Percentiles rank a stretch among this genome's conserved stretches.
Conservation (phyloP, 169 alveolate species). For the Eimeria praecox region DNA sequence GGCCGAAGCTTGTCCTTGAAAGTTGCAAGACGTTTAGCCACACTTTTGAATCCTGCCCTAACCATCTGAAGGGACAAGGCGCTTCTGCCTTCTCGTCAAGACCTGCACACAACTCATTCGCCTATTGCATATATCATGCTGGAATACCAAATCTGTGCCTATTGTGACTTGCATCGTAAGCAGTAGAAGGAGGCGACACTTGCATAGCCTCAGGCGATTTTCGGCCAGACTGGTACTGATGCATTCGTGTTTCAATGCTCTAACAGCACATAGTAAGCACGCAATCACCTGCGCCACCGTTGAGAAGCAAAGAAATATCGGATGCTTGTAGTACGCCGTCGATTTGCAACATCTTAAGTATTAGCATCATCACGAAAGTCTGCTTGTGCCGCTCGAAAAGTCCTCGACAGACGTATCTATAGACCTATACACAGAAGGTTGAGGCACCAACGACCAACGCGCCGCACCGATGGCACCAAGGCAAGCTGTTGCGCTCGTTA, state of each 20-base stretch:
- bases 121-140: background rate
- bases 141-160: background rate
- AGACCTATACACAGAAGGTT: constrained; percentile 85
- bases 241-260: background rate
- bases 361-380: constrained; percentile 95
- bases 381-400: constrained; percentile 97
- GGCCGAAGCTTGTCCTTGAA: constrained; percentile 95
- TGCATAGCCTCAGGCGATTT: background rate
- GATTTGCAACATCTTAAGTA: constrained; percentile 94
- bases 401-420: constrained; percentile 97
- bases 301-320: constrained; percentile 95
- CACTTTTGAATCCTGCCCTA: constrained; percentile 91
- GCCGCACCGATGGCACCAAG: background rate
- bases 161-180: background rate
- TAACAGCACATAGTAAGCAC: background rate
- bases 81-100: constrained; percentile 93
- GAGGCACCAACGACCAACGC: constrained; percentile 58
- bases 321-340: constrained; percentile 92
- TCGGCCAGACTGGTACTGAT: background rate
- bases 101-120: constrained; percentile 78
- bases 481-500: background rate
- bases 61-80: constrained; percentile 92
- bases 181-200: background rate
- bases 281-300: constrained; percentile 91
- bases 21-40: constrained; percentile 96